Evolutionary conservation across 768 basidiomycete genomes (phyloP).

Genomic region (Lentinula raphanica): DNA sequence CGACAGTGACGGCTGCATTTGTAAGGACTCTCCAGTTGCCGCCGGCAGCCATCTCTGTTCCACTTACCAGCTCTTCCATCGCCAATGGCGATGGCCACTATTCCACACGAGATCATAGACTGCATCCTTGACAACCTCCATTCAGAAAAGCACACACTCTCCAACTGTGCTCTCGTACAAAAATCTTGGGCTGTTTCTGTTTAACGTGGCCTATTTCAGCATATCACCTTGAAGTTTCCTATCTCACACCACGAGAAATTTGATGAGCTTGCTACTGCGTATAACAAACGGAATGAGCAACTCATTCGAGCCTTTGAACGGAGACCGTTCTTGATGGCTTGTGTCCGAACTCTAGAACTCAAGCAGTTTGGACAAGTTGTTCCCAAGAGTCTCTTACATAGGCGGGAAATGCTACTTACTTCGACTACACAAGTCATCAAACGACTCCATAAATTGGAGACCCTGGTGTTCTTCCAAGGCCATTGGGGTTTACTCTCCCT

Average conservation of each 20-base stretch:
- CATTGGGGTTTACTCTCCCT: background rate
- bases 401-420: background rate
- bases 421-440: background rate
- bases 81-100: background rate
- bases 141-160: conserved; percentile 6
- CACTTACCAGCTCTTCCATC: too few relatives aligned
- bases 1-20: too few relatives aligned
- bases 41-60: background rate
- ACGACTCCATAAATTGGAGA: background rate
- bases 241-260: background rate
- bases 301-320: background rate
- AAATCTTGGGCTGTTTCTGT: conserved; percentile 10
- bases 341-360: background rate
- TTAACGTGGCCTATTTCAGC: conserved; percentile 14
- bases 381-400: background rate
- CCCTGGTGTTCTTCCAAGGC: background rate
- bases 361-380: background rate
- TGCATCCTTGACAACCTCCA: conserved; percentile 15
- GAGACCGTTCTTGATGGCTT: background rate
- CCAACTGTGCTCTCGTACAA: conserved; percentile 11
- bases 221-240: background rate
- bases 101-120: conserved; percentile 16
- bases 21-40: too few relatives aligned
- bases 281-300: background rate
- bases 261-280: background rate